Base-by-base conservation (phyloP, 148 eudicot species). In the Rhododendron mucronatum region DNA sequence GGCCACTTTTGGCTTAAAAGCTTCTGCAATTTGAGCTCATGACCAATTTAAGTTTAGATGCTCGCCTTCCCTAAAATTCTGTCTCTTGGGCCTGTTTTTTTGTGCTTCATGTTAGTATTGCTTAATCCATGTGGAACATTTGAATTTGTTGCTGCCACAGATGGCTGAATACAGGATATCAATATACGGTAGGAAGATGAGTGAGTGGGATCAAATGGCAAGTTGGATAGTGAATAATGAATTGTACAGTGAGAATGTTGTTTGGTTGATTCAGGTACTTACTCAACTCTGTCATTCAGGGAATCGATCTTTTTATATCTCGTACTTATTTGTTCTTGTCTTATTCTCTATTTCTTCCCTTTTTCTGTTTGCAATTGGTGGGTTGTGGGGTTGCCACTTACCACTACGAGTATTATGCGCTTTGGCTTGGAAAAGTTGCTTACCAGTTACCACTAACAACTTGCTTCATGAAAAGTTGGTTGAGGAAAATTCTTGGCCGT, bases 161-260 rank as follows among this genome's bases (percentile, higher is more conserved):
- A 97, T 97, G 99, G 99, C 99, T 82, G 99, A 97, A 85, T 97
- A 97, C 90, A 91, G 99, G 90, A 85, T 97, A 85, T 97, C 99
- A 26, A 95, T 97, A 86, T 95, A 97, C 88, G 99, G 99, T 71
- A 91, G 99, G 88, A 97, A 97, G 95, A 94, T 93, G 90, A 95
- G 99, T 74, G 99, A 97, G 91, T 97, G 99, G 99, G 99, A 97
- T 86, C 95, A 94, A 85, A 85, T 97, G 83, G 98, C 98, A 75
- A 97, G 99, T 88, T 97, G 99, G 99, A 91, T 97, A 61, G 96
- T 97, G 76, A 97, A 97, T 88, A 97, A 97, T 89, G 98, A 95
- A 41, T 85, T 97, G 86, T 94, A 97, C 91, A 93, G 96, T 87
- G 98, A 92, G 89, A 97, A 97, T 91, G 99, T 95, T 93, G 99